Base-by-base conservation (phyloP, 1,284 basidiomycete species). In the Stygiomarasmius scandens region DNA sequence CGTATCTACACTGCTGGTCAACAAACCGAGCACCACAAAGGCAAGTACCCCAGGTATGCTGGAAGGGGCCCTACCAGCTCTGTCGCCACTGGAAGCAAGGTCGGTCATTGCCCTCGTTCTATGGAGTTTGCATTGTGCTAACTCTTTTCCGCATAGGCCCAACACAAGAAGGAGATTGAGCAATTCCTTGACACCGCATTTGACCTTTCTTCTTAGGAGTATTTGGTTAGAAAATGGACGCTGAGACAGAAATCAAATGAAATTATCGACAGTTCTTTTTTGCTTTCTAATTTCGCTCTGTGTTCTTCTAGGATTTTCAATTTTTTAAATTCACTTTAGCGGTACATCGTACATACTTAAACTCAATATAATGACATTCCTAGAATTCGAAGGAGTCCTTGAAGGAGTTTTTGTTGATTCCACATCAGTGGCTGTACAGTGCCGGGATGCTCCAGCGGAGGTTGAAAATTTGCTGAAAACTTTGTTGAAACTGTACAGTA, bases 81-180 rank as follows among this genome's bases (percentile, higher is more conserved):
- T 32, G 90, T 96, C 38, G 94, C 93, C 16, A 96, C 93, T 24
- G 94, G 93, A 59, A 90, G 87, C 81, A 96, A 96, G 85, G 84
- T 87, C 63, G 58, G 77, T 64, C 29, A 48, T 41, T 55, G 14
- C 47, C 52, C 38, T 50, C 23, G n/a, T n/a, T n/a, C n/a, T 12
- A 22, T 38, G 2, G 29, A 32, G 6, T 32, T 32, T 12, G 12
- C 29, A 6, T 12, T 25, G 34, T 20, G 19, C n/a, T 47, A 16
- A 19, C 22, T 20, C 43, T 43, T 55, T 51, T 53, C 55, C 53
- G 64, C 64, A 12, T 69, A 92, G 88, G 62, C 71, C 22, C 85
- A 87, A 63, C 92, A 94, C 76, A 93, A 94, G 84, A 90, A 87
- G 71, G 92, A 95, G 75, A 87, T 93, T 58, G 87, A 92, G 70